Evolutionary conservation across 768 basidiomycete species (phyloP), one percentile per base, ranked within the genome.

Genomic region (Hydnomerulius pinastri): DNA sequence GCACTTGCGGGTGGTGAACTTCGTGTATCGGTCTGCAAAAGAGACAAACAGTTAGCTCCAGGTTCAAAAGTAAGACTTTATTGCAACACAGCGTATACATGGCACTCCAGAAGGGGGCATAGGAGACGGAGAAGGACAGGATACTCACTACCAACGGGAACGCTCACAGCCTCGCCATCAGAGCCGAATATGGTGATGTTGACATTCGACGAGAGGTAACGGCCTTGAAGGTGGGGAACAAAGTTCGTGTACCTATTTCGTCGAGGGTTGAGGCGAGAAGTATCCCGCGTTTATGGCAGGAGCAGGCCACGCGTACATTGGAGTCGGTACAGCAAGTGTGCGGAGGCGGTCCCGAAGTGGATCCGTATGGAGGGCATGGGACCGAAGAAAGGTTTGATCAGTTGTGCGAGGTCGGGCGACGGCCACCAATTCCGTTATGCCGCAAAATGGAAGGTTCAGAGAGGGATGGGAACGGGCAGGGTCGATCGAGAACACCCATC

Each of bases 201-300:
- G 48, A 82, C 88, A 59, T 96, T 96, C 2, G 86, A 90, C 1
- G 90, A 83, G 40, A 97, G 71, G 66, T 92, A 94, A 38, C 84
- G 77, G 6, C 87, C 90, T 7, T 79, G 74, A 66, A 84, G 77
- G 39, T 80, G 70, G 3, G 82, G 85, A 3, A 72, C 82, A 59
- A 92, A 87, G 63, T 86, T 86, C 45, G 74, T 68, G 64, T 86
- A 73, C 70, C 81, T 86, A 48, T 43, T 43, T 23, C 45, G 21
- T 43, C 40, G 12, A 48, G 25, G n/a, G n/a, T 24, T 6, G 23
- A 25, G 12, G 23, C 7, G 10, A 12, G 36, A 28, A 39, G 18
- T 18, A 29, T 13, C 4, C 23, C 21, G 10, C 17, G 30, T 12
- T 33, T 17, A 23, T n/a, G 8, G 30, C 8, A 15, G 8, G 37